These are phyloP conservation scores for Populus tremula DNA, from an alignment of 345 rosid species.

Conservation along the genomic window DNA sequence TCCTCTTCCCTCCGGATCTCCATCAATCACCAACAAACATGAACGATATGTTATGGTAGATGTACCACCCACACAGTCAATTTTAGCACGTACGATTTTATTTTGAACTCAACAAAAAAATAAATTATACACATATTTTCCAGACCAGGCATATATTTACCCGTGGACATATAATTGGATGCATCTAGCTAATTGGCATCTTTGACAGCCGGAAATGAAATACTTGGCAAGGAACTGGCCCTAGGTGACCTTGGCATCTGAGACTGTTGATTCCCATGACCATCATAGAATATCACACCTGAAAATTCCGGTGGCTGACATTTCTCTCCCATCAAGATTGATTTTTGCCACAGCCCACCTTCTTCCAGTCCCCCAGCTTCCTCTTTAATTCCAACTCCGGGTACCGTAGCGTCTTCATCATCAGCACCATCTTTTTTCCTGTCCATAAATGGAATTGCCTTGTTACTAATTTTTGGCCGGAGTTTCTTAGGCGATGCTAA, in stretches of 20 bases:
- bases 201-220: conserved; percentile 1
- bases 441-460: background rate
- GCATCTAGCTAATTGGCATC: background rate
- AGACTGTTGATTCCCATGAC: conserved; percentile 10
- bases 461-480: conserved; percentile 2
- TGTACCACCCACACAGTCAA: too few relatives aligned
- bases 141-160: background rate
- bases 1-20: too few relatives aligned
- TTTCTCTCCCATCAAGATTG: conserved; percentile 20
- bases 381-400: background rate
- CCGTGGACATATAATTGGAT: background rate
- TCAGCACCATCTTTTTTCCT: background rate
- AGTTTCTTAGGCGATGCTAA: conserved; percentile 18
- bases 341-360: conserved; percentile 9
- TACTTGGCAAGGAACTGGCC: background rate
- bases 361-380: background rate
- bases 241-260: conserved; percentile 17
- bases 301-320: conserved; percentile 18
- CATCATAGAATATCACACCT: conserved; percentile 19
- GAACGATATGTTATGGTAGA: too few relatives aligned
- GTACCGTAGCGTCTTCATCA: background rate
- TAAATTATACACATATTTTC: too few relatives aligned
- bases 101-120: background rate
- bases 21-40: too few relatives aligned
- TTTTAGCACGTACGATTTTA: too few relatives aligned